These are phyloP conservation scores for Pseudogymnoascus sp. DNA, from an alignment of 2,329 filamentous ascomycete genomes.

Conservation along the genomic window DNA sequence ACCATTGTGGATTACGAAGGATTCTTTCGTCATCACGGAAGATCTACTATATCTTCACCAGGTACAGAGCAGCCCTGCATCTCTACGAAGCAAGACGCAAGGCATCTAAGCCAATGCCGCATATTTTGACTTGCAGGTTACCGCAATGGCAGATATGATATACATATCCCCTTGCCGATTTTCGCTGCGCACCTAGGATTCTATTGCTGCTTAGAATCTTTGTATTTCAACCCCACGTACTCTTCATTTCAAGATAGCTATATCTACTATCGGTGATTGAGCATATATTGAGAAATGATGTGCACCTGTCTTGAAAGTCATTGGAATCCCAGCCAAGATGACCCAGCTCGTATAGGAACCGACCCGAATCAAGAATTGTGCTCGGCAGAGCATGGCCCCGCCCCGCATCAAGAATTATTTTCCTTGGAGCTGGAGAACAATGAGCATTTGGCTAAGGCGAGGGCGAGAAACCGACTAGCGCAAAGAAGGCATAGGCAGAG, in stretches of 20 bases:
- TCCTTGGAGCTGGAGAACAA: not conserved
- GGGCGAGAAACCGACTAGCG: not conserved
- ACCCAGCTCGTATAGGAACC: not conserved
- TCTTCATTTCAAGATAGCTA: not conserved
- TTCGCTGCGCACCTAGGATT: not conserved
- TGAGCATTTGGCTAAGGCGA: not conserved
- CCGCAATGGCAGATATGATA: not conserved
- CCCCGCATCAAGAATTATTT: not conserved
- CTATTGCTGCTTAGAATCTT: not conserved
- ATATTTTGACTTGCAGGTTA: too few species aligned
- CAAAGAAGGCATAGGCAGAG: not conserved
- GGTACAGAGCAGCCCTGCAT: not conserved
- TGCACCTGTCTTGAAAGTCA: not conserved
- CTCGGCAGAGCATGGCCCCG: not conserved
- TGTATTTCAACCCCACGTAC: not conserved
- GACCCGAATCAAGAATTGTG: not conserved
- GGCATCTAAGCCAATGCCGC: not conserved
- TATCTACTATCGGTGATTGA: not conserved
- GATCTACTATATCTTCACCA: not conserved
- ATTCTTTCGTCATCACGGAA: not conserved
- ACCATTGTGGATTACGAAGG: not conserved
- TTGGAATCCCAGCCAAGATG: not conserved
- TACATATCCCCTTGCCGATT: not conserved
- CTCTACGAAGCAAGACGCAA: too few species aligned
- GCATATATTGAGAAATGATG: not conserved